These are phyloP conservation scores for Russula griseocarnosa DNA, from an alignment of 768 basidiomycete genomes.

Conservation along the genomic window DNA sequence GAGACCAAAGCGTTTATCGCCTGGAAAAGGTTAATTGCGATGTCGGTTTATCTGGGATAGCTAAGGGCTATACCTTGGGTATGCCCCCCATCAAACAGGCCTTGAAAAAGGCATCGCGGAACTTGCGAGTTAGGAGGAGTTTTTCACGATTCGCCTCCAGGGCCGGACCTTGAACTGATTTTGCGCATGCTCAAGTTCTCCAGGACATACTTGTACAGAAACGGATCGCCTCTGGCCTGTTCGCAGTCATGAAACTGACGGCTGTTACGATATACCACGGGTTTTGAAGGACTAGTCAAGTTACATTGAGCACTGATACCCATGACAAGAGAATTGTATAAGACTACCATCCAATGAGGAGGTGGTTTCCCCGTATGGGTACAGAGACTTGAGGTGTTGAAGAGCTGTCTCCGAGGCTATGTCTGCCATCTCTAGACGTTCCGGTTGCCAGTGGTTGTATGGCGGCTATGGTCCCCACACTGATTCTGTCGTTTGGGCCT, in stretches of 20 bases:
- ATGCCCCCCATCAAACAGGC: slow-evolving; percentile 54
- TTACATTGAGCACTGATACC: not conserved
- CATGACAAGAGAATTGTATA: slow-evolving; percentile 3
- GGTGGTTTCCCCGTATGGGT: slow-evolving; percentile 35
- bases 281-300: slow-evolving; percentile 35
- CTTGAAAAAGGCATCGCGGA: slow-evolving; percentile 63
- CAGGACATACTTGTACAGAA: slow-evolving; percentile 49
- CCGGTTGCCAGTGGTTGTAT: too few species aligned
- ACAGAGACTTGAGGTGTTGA: slow-evolving; percentile 42
- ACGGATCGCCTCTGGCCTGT: slow-evolving; percentile 53
- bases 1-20: slow-evolving; percentile 55
- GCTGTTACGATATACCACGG: slow-evolving; percentile 61
- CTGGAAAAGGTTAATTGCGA: slow-evolving; percentile 34
- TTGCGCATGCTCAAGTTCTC: slow-evolving; percentile 39
- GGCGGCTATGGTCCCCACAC: too few species aligned
- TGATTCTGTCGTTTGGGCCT: slow-evolving; percentile 12
- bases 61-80: slow-evolving; percentile 43
- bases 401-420: slow-evolving; percentile 45
- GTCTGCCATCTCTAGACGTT: slow-evolving; percentile 29
- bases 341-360: slow-evolving; percentile 26
- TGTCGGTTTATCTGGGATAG: not conserved
- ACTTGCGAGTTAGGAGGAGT: slow-evolving; percentile 46
- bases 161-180: slow-evolving; percentile 24
- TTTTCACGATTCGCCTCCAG: slow-evolving; percentile 36
- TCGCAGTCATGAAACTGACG: slow-evolving; percentile 55